Evolutionary conservation across 1,284 basidiomycete species (phyloP).

Genomic region (Neonothopanus nambi): DNA sequence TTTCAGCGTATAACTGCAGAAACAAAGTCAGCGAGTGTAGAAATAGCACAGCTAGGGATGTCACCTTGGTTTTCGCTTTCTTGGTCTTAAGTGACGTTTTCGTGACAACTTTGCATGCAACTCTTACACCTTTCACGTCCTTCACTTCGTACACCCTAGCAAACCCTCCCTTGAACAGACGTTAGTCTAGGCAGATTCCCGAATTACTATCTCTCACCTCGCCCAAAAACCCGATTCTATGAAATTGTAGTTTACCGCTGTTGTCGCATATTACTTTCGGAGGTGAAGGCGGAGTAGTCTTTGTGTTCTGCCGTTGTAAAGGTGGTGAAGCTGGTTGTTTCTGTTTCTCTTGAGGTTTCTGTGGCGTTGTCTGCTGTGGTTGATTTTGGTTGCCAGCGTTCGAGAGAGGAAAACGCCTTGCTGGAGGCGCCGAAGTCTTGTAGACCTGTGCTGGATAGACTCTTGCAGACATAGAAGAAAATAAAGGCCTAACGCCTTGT

Average conservation of each 20-base stretch:
- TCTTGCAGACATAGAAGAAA: slow-evolving; percentile 30
- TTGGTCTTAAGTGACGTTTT: slow-evolving; percentile 84
- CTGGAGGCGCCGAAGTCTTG: slow-evolving; percentile 22
- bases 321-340: slow-evolving; percentile 56
- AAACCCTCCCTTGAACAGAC: slow-evolving; percentile 73
- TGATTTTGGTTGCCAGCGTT: slow-evolving; percentile 36
- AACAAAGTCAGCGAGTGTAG: neutral
- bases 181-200: slow-evolving; percentile 1
- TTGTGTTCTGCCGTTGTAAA: slow-evolving; percentile 76
- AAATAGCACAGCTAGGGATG: slow-evolving; percentile 15
- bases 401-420: slow-evolving; percentile 37
- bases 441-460: slow-evolving; percentile 35
- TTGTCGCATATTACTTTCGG: slow-evolving; percentile 77
- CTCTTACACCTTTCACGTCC: slow-evolving; percentile 59
- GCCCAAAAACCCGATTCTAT: slow-evolving; percentile 79
- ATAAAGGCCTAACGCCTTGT: slow-evolving; percentile 42
- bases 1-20: slow-evolving; percentile 89
- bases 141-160: slow-evolving; percentile 89
- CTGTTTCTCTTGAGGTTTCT: slow-evolving; percentile 30
- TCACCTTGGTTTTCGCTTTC: slow-evolving; percentile 90
- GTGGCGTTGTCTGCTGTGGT: slow-evolving; percentile 25
- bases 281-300: slow-evolving; percentile 79
- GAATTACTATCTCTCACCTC: slow-evolving; percentile 58
- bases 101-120: slow-evolving; percentile 89
- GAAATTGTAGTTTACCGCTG: slow-evolving; percentile 55